These are phyloP conservation scores for Davidsoniella eucalypti DNA, from an alignment of 2,329 filamentous ascomycete species.

Conservation along the genomic window DNA sequence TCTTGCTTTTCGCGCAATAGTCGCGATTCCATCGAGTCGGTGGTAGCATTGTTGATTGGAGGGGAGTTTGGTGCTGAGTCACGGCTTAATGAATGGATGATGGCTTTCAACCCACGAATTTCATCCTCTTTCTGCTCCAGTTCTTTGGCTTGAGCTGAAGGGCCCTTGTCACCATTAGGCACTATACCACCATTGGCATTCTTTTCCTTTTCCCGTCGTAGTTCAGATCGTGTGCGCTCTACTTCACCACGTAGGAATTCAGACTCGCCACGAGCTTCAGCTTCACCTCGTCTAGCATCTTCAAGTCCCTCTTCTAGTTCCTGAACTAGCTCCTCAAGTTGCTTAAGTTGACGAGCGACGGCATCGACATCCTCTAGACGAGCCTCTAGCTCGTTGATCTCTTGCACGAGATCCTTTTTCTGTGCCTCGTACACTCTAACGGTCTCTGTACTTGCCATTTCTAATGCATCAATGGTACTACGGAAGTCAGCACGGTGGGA, in stretches of 20 bases:
- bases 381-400: conserved; percentile 68
- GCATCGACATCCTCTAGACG: conserved; percentile 78
- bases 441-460: conserved; percentile 89
- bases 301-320: conserved; percentile 94
- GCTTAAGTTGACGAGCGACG: conserved; percentile 81
- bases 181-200: conserved; percentile 25
- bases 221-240: conserved; percentile 73
- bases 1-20: conserved; percentile 54
- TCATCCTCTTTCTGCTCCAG: conserved; percentile 92
- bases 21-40: conserved; percentile 37
- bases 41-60: conserved; percentile 30
- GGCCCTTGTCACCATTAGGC: conserved; percentile 2
- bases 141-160: conserved; percentile 41
- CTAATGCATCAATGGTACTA: conserved; percentile 89
- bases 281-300: conserved; percentile 83
- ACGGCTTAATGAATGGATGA: conserved; percentile 86
- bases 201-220: conserved; percentile 78
- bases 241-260: conserved; percentile 92
- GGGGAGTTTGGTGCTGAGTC: conserved; percentile 30
- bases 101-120: conserved; percentile 89
- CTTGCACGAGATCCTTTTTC: conserved; percentile 69
- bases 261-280: conserved; percentile 86
- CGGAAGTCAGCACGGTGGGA: conserved; percentile 88
- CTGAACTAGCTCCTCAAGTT: conserved; percentile 88
- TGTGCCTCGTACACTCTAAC: conserved; percentile 90